phyloP scores from a whole-genome alignment of 1,284 basidiomycete species.

The Ceratobasidium sp. region DNA sequence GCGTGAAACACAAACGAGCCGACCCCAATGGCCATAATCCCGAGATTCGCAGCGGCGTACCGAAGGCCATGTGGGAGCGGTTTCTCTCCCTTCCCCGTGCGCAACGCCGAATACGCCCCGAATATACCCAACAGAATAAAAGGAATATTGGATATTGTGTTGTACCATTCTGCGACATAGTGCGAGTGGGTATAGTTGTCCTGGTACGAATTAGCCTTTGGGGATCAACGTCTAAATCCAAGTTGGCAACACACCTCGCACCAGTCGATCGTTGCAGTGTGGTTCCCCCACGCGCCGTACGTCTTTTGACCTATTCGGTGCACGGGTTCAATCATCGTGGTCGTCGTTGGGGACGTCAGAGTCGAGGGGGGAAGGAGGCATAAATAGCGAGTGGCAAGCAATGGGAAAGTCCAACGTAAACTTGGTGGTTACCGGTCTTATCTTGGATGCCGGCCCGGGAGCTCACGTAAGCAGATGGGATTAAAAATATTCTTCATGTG shows the following conservation, averaged over 20 bases:
- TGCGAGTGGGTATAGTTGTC: conserved; percentile 50
- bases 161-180: conserved; percentile 50
- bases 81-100: neutral
- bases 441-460: conserved; percentile 12
- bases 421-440: neutral
- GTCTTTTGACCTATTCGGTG: conserved; percentile 30
- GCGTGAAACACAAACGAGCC: conserved; percentile 50
- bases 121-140: conserved; percentile 49
- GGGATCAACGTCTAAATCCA: neutral
- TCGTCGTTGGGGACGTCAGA: neutral
- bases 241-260: conserved; percentile 46
- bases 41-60: conserved; percentile 43
- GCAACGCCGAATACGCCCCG: conserved; percentile 38
- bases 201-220: neutral
- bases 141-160: conserved; percentile 50
- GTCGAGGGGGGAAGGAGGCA: neutral
- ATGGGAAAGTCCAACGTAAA: conserved; percentile 25
- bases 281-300: conserved; percentile 47
- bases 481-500: conserved; percentile 34
- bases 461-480: neutral
- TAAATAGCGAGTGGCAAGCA: conserved; percentile 1
- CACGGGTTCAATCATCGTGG: conserved; percentile 24
- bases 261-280: conserved; percentile 51
- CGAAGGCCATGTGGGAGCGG: conserved; percentile 22
- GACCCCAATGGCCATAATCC: conserved; percentile 48